A percentile compares a stretch with the other conserved stretches of the same genome.
These are phyloP conservation scores for Kewa caespitosa DNA, from an alignment of 179 eudicot species.

Conservation along the genomic window DNA sequence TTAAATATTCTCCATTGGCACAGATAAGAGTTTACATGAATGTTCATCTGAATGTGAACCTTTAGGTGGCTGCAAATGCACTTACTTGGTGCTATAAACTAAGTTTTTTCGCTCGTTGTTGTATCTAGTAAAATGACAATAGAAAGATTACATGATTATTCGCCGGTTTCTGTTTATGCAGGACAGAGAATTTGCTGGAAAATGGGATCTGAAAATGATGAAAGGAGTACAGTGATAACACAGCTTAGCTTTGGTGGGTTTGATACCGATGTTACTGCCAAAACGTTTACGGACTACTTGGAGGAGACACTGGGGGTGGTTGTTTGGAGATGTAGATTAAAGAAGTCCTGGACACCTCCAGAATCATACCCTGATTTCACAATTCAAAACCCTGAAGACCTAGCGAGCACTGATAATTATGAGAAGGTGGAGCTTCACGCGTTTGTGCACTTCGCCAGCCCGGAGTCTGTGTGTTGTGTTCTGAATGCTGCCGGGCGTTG, in stretches of 20 bases:
- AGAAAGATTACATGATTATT: no score
- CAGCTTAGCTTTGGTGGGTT: constrained; percentile 87
- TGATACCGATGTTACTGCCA: constrained; percentile 54
- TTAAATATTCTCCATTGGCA: no score
- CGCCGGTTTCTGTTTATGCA: not conserved
- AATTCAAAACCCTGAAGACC: constrained; percentile 21
- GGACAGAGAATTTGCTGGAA: not conserved
- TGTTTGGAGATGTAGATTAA: constrained; percentile 83
- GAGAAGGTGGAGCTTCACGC: constrained; percentile 81
- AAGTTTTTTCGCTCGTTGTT: no score
- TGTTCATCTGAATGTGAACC: no score
- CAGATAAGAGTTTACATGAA: no score
- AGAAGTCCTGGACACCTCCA: constrained; percentile 82
- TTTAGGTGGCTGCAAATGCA: no score
- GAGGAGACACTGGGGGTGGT: constrained; percentile 49
- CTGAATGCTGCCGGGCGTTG: constrained; percentile 47
- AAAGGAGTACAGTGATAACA: constrained; percentile 49
- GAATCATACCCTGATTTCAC: constrained; percentile 60
- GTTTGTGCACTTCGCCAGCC: constrained; percentile 65
- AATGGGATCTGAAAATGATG: constrained; percentile 54
- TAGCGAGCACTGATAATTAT: constrained; percentile 39
- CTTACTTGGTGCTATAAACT: no score
- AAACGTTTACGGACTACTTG: constrained; percentile 53
- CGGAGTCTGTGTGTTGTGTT: constrained; percentile 50
- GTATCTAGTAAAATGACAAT: no score